Base-by-base conservation (phyloP, 2,329 filamentous ascomycete species). In the Paecilomyces sp. region DNA sequence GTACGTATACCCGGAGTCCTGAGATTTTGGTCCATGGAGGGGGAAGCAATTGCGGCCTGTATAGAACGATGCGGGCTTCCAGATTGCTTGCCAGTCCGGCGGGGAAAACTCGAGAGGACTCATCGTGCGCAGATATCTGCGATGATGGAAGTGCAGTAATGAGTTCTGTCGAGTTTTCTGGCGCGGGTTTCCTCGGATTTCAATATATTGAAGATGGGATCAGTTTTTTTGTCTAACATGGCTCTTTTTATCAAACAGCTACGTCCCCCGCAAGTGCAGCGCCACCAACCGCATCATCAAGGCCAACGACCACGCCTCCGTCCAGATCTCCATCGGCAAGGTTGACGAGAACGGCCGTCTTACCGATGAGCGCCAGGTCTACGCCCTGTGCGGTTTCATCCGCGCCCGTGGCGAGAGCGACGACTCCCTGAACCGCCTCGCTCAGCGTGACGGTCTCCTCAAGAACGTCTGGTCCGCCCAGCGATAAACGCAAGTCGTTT, bases 241-340 rank as follows among this genome's bases (percentile, higher is more conserved):
- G 2, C 57, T 28, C 60, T 53, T 55, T 55, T 58, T 54, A 59
- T 36, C 60, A 33, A 67, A 66, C 77, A 95, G 91, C 80, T 96
- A 96, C 88, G 90, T 96, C 85, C 92, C 92, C 79, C 91, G 93
- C 86, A 97, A 97, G 86, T 97, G 93, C 90, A 91, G 87, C 81
- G 92, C 92, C 74, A 96, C 93, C 81, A 95, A 96, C 91, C 91
- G 94, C 83, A 97, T 97, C 86, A 97, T 99, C 88, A 97, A 97
- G 86, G 92, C 94, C 85, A 97, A 97, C 85, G 94, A 99, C 84
- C 94, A 99, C 87, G 93, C 91, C 74, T 96, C 91, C 66, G 94
- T 97, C 73, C 94, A 99, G 83, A 91, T 99, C 81, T 91, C 89
- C 73, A 85, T 99, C 78, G 93, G 89, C 81, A 97, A 97, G 85